Percentiles rank a stretch among this genome's conserved stretches.
Evolutionary conservation across 192 early-diverging fungal genomes (phyloP).

Genomic region (Bifiguratus adelaidae): DNA sequence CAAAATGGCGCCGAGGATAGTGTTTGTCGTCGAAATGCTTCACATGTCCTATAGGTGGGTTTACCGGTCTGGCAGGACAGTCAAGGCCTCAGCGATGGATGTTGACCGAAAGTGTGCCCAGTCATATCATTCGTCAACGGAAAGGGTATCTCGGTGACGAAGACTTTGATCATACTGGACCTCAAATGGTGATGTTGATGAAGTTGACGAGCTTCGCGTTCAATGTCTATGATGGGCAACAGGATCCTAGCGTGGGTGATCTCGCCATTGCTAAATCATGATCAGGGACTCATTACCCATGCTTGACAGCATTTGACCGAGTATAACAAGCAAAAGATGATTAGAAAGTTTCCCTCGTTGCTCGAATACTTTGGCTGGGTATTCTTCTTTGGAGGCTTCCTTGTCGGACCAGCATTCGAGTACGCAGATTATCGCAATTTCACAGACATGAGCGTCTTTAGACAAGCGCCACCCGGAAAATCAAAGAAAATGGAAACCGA

Average conservation of each 20-base stretch:
- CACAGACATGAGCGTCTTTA: conserved; percentile 20
- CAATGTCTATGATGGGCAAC: conserved; percentile 68
- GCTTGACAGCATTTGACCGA: not conserved
- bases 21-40: conserved; percentile 50
- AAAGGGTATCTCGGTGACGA: conserved; percentile 28
- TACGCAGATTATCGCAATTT: conserved; percentile 50
- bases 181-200: conserved; percentile 93
- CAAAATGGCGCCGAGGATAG: conserved; percentile 38
- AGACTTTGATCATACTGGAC: conserved; percentile 76
- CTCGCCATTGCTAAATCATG: not conserved
- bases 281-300: not conserved
- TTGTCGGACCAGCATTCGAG: conserved; percentile 80
- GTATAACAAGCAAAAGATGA: not conserved
- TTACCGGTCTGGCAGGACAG: conserved; percentile 2
- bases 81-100: conserved; percentile 2
- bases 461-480: not conserved
- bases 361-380: conserved; percentile 78
- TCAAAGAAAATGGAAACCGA: conserved; percentile 1
- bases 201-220: conserved; percentile 85
- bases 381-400: conserved; percentile 81
- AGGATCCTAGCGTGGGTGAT: not conserved
- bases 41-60: conserved; percentile 52
- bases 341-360: conserved; percentile 36
- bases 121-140: conserved; percentile 37
- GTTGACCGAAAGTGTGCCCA: not conserved